Evolutionary conservation across 23 red algal species (phyloP), one percentile per base, ranked within the genome.

Genomic region (Pyropia yezoensis): DNA sequence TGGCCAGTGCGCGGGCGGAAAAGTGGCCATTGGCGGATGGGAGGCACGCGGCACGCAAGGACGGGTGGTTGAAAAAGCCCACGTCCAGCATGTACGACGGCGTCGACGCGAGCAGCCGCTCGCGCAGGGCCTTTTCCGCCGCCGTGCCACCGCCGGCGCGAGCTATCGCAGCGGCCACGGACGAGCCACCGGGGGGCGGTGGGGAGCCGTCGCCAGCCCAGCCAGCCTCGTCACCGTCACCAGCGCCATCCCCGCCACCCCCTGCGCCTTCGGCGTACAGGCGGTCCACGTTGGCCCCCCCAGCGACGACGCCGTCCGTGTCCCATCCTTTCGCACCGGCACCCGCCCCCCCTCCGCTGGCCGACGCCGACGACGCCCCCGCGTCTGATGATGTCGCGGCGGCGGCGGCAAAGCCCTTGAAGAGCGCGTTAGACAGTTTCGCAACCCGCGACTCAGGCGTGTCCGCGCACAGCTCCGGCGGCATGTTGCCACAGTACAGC

Each of bases 11-110:
- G 8, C 79, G 73, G 20, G 88, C 88, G 3, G 79, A 69, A 23
- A 93, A 84, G 54, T 93, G 88, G 21, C 88, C 88, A 63, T 93
- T 93, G 0, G 78, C 88, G 68, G 88, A 64, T 11, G 88, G 88
- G 0, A 85, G 57, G 45, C 67, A 70, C 2, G 78, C 88, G 14
- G 52, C 63, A 13, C 87, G 75, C 26, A 91, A 49, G 7, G 69
- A 49, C 19, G 77, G 71, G 61, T 91, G 77, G 59, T 81, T 82
- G 70, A 83, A 91, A 63, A 91, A 91, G 33, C 71, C 73, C 2
- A 53, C 39, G 28, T 89, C 85, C 1, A 80, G 65, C 49, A 89
- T 14, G 52, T 78, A 89, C 2, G 54, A 61, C 0, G 54, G 25
- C 53, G 54, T 73, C 7, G 47, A 22, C 15, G 33, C 33, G 47